Evolutionary conservation across 2,329 filamentous ascomycete genomes (phyloP).

Genomic region (Gnomoniopsis smithogilvyi): DNA sequence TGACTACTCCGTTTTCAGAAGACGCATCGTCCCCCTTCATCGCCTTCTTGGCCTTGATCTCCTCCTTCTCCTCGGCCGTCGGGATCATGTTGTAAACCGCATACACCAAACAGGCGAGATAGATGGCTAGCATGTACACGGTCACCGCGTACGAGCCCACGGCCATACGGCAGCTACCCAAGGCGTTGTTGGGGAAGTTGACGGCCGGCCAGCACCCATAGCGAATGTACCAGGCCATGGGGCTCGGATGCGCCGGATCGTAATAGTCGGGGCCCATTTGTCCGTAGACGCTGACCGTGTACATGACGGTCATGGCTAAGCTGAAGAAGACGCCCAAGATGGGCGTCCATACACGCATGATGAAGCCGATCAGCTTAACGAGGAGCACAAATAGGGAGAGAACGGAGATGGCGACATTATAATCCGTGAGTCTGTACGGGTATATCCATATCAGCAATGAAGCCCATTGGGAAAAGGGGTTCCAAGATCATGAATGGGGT

Average conservation of each 20-base stretch:
- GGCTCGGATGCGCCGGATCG: constrained; percentile 60
- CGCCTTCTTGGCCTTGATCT: constrained; percentile 30
- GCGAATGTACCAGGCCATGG: constrained; percentile 71
- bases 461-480: too few species aligned
- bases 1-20: constrained; percentile 15
- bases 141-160: constrained; percentile 65
- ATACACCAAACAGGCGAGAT: constrained; percentile 56
- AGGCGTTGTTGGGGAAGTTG: constrained; percentile 40
- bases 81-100: constrained; percentile 57
- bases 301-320: constrained; percentile 56
- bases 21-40: constrained; percentile 36
- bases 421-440: constrained; percentile 63
- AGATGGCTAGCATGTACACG: constrained; percentile 67
- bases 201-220: constrained; percentile 64
- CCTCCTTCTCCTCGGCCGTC: constrained; percentile 50
- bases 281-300: constrained; percentile 63
- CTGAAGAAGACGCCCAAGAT: constrained; percentile 60
- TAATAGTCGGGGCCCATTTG: constrained; percentile 72
- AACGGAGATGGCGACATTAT: constrained; percentile 74
- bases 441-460: constrained; percentile 1
- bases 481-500: too few species aligned
- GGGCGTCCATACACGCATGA: constrained; percentile 70
- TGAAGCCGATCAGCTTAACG: constrained; percentile 64
- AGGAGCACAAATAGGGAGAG: constrained; percentile 74
- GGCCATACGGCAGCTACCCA: constrained; percentile 63